Evolutionary conservation across 495 filamentous ascomycete species (phyloP), one percentile per base, ranked within the genome.

Genomic region (Neurospora tetraspora): DNA sequence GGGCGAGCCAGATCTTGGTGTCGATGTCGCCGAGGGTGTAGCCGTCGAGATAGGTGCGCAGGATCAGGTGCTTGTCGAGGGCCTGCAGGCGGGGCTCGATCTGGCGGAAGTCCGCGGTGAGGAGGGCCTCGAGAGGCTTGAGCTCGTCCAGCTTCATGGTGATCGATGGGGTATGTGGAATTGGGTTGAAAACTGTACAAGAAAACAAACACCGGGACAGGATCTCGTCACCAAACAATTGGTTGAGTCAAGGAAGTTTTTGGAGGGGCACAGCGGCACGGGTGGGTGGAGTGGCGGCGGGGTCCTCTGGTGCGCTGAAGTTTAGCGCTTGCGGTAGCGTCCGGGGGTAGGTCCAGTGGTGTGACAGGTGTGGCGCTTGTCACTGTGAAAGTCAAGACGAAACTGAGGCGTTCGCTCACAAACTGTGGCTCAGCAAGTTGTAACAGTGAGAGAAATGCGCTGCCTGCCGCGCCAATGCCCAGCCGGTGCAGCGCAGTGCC

Each of bases 1-100:
- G 86, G 11, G 92, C 91, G 76, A 90, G 87, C 93, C 94, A 99
- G 65, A 97, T 84, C 74, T 91, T 89, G 72, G 90, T 87, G 81
- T 99, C 96, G 71, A 93, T 84, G 23, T 92, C 88, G 45, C 91
- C 91, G 65, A 97, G 85, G 4, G 84, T 84, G 83, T 97, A 95
- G 71, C 94, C 94, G 39, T 92, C 89, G 73, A 98, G 85, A 80
- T 95, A 94, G 2, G 93, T 92, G 73, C 96, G 91, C 18, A 98
- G 89, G 16, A 90, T 90, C 59, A 99, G 87, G 81, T 97, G 91
- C 78, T 91, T 90, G 80, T 98, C 93, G 61, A 99, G 89, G 73
- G 91, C 89, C 75, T 88, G 85, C 45, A 97, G 86, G 65, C 86
- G 83, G n/a, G 88, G 87, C 78, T 96, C 93, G 71, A 96, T 88